Evolutionary conservation across 2,329 filamentous ascomycete genomes (phyloP).

Genomic region (Didymella lethalis): DNA sequence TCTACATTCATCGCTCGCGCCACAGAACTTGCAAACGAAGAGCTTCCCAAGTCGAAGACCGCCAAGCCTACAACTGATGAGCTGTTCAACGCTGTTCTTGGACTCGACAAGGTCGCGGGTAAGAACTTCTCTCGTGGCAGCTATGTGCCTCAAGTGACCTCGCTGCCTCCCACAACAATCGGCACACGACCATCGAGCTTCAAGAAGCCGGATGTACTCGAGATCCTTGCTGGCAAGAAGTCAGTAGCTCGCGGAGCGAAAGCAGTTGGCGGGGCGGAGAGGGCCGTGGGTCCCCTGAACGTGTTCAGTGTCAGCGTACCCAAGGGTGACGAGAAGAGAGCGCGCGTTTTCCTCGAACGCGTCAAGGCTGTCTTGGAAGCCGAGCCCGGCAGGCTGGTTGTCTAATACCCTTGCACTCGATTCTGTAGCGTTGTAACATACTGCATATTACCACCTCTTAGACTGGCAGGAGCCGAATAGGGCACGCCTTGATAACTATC

Average conservation of each 20-base stretch:
- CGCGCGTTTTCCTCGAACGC: slow-evolving; percentile 81
- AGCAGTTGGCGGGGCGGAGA: slow-evolving; percentile 38
- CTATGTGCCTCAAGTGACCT: slow-evolving; percentile 76
- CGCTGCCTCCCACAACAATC: slow-evolving; percentile 45
- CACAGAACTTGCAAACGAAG: slow-evolving; percentile 85
- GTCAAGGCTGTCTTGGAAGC: slow-evolving; percentile 76
- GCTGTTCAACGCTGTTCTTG: slow-evolving; percentile 88
- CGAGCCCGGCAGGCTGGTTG: slow-evolving; percentile 50
- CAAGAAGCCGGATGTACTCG: slow-evolving; percentile 79
- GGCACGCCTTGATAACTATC: slow-evolving; percentile 12
- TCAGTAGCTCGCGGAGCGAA: slow-evolving; percentile 40
- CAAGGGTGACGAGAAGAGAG: slow-evolving; percentile 81
- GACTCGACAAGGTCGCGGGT: slow-evolving; percentile 63
- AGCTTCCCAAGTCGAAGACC: slow-evolving; percentile 73
- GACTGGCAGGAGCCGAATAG: slow-evolving; percentile 9
- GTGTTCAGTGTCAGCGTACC: slow-evolving; percentile 83
- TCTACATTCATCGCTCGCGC: slow-evolving; percentile 88
- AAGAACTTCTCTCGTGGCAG: slow-evolving; percentile 63
- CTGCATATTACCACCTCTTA: slow-evolving; percentile 24
- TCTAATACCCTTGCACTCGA: slow-evolving; percentile 34
- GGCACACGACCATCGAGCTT: slow-evolving; percentile 49
- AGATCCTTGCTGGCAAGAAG: slow-evolving; percentile 67
- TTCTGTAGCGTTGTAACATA: slow-evolving; percentile 41
- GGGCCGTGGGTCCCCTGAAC: slow-evolving; percentile 66
- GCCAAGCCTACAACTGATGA: slow-evolving; percentile 76